These are phyloP conservation scores for Yamadazyma akitaensis DNA, from an alignment of 805 yeast genomes.

Conservation along the genomic window DNA sequence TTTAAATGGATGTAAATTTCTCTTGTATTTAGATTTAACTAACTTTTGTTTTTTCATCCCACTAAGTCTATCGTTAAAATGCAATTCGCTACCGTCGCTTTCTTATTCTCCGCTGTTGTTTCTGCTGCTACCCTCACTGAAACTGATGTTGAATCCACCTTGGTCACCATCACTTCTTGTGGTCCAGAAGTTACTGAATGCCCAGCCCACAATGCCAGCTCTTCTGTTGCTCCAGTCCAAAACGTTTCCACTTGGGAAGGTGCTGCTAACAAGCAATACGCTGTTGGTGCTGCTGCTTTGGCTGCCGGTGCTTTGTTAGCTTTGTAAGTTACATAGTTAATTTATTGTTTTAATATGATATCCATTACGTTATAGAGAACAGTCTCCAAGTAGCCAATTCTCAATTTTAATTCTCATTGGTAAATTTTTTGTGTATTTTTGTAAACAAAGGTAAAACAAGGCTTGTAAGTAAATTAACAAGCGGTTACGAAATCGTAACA, in stretches of 20 bases:
- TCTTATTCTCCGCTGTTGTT: slow-evolving; percentile 16
- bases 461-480: background rate
- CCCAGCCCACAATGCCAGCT: slow-evolving; percentile 30
- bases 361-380: slow-evolving; percentile 2
- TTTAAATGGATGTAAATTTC: background rate
- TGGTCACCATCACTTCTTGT: slow-evolving; percentile 48
- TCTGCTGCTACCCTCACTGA: slow-evolving; percentile 29
- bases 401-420: background rate
- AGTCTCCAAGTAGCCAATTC: no score
- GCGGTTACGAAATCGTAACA: background rate
- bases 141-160: slow-evolving; percentile 32
- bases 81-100: slow-evolving; percentile 32
- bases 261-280: slow-evolving; percentile 33
- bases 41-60: slow-evolving; percentile 18
- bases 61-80: slow-evolving; percentile 39
- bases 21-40: slow-evolving; percentile 18
- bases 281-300: slow-evolving; percentile 47
- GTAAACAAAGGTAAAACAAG: background rate
- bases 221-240: slow-evolving; percentile 19
- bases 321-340: slow-evolving; percentile 37
- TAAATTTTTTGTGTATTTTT: background rate
- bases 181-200: slow-evolving; percentile 46
- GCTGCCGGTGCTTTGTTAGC: slow-evolving; percentile 58
- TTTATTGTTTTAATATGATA: slow-evolving; percentile 11
- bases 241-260: slow-evolving; percentile 37